Conservation (phyloP, 257 asterid genomes). For the Vinca minor region DNA sequence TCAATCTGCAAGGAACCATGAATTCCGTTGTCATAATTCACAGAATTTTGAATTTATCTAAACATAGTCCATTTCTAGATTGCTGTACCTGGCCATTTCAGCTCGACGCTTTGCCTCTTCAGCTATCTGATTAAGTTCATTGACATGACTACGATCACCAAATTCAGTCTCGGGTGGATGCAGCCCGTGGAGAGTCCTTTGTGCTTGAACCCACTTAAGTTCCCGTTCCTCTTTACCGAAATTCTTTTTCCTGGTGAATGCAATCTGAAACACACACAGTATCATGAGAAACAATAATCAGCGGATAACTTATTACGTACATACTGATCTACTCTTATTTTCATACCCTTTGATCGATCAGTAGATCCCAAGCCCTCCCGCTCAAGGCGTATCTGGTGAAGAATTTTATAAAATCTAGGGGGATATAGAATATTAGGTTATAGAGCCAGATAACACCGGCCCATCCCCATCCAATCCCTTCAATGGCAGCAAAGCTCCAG, state of each 20-base stretch:
- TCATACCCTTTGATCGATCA: constrained; percentile 21
- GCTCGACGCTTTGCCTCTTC: constrained; percentile 62
- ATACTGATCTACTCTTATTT: too few species aligned
- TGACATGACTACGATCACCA: constrained; percentile 27
- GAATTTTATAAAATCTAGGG: constrained; percentile 66
- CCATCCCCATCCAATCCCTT: constrained; percentile 83
- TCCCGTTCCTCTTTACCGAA: constrained; percentile 67
- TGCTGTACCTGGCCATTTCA: constrained; percentile 70
- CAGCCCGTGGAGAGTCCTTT: constrained; percentile 63
- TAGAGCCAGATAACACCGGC: constrained; percentile 66
- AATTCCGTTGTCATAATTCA: not conserved
- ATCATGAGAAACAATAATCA: constrained; percentile 1
- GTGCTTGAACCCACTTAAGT: constrained; percentile 59
- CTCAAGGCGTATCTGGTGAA: constrained; percentile 36
- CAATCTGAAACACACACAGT: constrained; percentile 18
- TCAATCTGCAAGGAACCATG: constrained; percentile 18
- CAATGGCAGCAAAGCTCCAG: constrained; percentile 57
- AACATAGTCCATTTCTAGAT: too few species aligned
- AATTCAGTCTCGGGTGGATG: constrained; percentile 39
- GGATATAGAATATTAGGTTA: constrained; percentile 56
- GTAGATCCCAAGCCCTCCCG: constrained; percentile 44
- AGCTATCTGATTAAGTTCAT: constrained; percentile 57
- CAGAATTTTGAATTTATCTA: not conserved
- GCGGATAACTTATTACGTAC: not conserved
- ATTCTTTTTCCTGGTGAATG: constrained; percentile 57